Conservation (phyloP, 2,329 filamentous ascomycete species). For the Nemania bipapillata region DNA sequence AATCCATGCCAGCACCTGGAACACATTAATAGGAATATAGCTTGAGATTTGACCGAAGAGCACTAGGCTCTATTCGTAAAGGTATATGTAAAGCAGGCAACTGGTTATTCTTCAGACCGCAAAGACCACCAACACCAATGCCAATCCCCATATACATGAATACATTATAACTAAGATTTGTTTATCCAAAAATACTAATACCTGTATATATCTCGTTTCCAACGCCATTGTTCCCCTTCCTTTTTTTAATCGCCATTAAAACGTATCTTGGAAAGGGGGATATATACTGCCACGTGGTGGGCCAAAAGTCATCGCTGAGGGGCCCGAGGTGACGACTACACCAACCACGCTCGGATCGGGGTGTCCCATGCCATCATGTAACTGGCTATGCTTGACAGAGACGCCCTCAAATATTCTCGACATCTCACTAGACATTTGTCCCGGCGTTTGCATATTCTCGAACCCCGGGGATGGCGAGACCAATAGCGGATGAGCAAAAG, state of each 20-base stretch:
- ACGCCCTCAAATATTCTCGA: conserved; percentile 60
- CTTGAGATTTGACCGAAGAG: neutral
- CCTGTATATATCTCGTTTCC: neutral
- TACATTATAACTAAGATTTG: conserved; percentile 3
- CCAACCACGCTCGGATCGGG: conserved; percentile 31
- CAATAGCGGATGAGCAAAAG: conserved; percentile 38
- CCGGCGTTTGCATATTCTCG: conserved; percentile 55
- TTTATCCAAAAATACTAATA: neutral
- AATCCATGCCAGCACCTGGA: too few relatives aligned
- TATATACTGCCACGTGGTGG: conserved; percentile 45
- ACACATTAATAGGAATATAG: neutral
- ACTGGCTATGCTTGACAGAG: conserved; percentile 42
- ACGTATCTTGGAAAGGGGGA: conserved; percentile 50
- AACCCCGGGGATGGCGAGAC: conserved; percentile 38
- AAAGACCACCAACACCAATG: neutral
- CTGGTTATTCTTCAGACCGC: neutral
- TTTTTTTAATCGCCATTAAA: conserved; percentile 35
- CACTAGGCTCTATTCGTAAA: neutral
- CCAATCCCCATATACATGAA: neutral
- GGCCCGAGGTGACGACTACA: conserved; percentile 7
- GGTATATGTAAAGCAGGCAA: neutral
- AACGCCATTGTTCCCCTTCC: neutral
- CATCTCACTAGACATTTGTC: conserved; percentile 65
- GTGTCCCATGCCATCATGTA: conserved; percentile 33
- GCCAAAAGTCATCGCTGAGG: conserved; percentile 24